A percentile compares a stretch with the other conserved stretches of the same genome.
Evolutionary conservation across 2,329 filamentous ascomycete species (phyloP).

Genomic region (Fusarium tuaranense): DNA sequence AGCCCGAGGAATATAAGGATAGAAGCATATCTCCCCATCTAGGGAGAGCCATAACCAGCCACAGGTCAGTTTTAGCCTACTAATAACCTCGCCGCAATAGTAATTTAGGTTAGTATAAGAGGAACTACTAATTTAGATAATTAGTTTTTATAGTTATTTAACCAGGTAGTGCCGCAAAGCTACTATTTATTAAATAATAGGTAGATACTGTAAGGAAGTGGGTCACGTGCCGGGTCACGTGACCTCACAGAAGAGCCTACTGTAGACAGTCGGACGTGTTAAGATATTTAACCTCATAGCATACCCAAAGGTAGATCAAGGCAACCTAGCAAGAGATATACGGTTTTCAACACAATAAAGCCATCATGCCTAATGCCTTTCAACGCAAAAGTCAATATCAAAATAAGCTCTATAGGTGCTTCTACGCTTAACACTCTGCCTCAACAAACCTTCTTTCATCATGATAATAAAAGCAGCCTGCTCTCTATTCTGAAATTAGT

Average conservation of each 20-base stretch:
- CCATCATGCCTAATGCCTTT: not conserved
- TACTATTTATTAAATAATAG: too few species aligned
- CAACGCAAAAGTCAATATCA: not conserved
- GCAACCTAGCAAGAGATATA: not conserved
- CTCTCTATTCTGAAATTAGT: too few species aligned
- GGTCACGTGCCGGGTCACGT: too few species aligned
- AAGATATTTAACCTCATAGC: not conserved
- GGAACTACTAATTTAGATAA: too few species aligned
- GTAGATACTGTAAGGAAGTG: too few species aligned
- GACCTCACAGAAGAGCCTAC: too few species aligned
- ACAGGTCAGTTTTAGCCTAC: too few species aligned
- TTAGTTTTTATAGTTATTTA: too few species aligned
- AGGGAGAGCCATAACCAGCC: conserved; percentile 8
- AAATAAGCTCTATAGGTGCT: not conserved
- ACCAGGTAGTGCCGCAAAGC: too few species aligned
- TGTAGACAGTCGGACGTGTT: not conserved
- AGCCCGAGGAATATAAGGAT: not conserved
- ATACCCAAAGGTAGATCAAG: not conserved
- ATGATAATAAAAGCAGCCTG: not conserved
- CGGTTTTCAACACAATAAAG: not conserved
- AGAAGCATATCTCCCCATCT: not conserved
- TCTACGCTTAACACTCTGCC: not conserved
- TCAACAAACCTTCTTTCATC: not conserved
- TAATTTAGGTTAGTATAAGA: too few species aligned
- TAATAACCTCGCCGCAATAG: too few species aligned